Conservation (phyloP, 129 eudicot genomes). For the Cynara cardunculus region DNA sequence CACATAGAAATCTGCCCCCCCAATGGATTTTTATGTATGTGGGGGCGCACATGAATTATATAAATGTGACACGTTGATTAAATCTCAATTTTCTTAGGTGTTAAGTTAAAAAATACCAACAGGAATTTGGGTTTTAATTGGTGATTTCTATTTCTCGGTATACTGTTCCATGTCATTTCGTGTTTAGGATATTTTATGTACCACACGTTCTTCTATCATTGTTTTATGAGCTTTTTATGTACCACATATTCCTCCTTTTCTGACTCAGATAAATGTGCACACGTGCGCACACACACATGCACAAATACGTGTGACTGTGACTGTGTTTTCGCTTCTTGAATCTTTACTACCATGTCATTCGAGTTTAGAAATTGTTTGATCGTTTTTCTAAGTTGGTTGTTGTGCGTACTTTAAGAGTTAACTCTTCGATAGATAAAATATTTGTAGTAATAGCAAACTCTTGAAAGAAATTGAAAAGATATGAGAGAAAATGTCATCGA, state of each 20-base stretch:
- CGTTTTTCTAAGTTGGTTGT: too few species aligned
- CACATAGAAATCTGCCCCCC: background rate
- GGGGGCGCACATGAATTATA: background rate
- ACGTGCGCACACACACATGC: background rate
- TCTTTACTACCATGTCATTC: too few species aligned
- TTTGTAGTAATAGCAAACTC: too few species aligned
- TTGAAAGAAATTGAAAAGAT: too few species aligned
- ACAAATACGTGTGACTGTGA: too few species aligned
- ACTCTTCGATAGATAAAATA: too few species aligned
- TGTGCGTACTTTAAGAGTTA: too few species aligned
- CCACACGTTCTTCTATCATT: background rate
- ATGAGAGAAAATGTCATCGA: too few species aligned
- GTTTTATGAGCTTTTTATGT: background rate
- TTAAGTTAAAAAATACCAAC: constrained; percentile 20
- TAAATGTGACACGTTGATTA: background rate
- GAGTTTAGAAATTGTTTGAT: too few species aligned
- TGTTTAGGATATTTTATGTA: background rate
- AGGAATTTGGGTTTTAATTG: background rate
- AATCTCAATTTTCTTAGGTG: constrained; percentile 11
- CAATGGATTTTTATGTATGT: background rate
- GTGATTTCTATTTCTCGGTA: background rate
- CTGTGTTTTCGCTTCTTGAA: too few species aligned
- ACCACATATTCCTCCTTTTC: too few species aligned
- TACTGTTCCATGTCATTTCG: constrained; percentile 2
- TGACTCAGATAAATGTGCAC: too few species aligned